Evolutionary conservation across 1,139 yeast genomes (phyloP).

Genomic region (Chernovozyma sophiae-reginae): DNA sequence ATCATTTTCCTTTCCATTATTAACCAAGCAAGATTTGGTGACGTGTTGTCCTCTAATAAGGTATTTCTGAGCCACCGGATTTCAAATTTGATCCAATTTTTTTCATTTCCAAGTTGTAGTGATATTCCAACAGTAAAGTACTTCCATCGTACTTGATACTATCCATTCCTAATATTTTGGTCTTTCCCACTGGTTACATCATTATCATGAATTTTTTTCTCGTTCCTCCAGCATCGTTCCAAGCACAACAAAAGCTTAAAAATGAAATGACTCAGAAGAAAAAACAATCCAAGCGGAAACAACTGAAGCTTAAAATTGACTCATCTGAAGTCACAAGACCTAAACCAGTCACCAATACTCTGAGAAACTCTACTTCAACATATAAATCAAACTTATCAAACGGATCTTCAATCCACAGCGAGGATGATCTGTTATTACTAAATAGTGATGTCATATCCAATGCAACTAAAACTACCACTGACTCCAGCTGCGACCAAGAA

Average conservation of each 20-base stretch:
- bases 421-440: neutral
- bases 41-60: too few relatives aligned
- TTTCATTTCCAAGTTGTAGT: too few relatives aligned
- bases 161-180: too few relatives aligned
- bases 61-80: too few relatives aligned
- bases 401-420: neutral
- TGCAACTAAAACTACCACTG: too few relatives aligned
- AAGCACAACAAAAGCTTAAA: constrained; percentile 28
- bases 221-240: constrained; percentile 28
- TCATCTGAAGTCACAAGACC: too few relatives aligned
- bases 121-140: too few relatives aligned
- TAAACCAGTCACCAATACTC: neutral
- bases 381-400: neutral
- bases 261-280: constrained; percentile 10
- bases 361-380: neutral
- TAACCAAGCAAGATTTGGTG: too few relatives aligned
- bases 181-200: neutral
- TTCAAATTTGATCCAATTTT: too few relatives aligned
- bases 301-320: neutral
- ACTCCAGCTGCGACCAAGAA: too few relatives aligned
- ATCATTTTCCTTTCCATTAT: too few relatives aligned
- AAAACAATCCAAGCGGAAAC: constrained; percentile 3
- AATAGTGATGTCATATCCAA: neutral
- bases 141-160: too few relatives aligned
- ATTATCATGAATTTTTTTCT: constrained; percentile 28